Evolutionary conservation across 495 filamentous ascomycete genomes (phyloP), one percentile per base, ranked within the genome.

Genomic region (Talaromyces thailandensis): DNA sequence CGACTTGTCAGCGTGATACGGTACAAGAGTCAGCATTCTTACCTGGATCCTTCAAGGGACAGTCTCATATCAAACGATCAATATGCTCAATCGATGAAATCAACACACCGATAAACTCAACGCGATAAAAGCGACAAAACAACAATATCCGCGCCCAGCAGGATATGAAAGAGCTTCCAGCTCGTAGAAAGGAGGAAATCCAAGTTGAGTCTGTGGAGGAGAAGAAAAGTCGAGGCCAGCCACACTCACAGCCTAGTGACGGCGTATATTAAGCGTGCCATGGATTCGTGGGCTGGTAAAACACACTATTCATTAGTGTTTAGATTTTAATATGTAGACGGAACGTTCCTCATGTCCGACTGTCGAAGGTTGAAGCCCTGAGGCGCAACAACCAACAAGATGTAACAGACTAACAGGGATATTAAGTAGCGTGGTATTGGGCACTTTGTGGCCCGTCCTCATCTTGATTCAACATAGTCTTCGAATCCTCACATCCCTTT

Each of bases 61-160:
- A 25, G 28, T 57, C n/a, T 57, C 55, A 57, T 57, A 8, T 57
- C 55, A 31, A 35, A 35, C 55, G 29, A 57, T 31, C 16, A 12
- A 35, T 57, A 31, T 35, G 14, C 11, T 11, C 9, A 8, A 16
- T 21, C 55, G 12, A 5, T 35, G 55, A 57, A 57, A 7, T 55
- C 51, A 57, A 23, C 29, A 23, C 29, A 57, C 26, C 29, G 29
- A 55, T n/a, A 21, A 57, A 35, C 12, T 31, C 11, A 31, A 16
- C 26, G 25, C 55, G 23, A 56, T 24, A 32, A 56, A 3, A 2
- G 23, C 29, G 8, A 35, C 26, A 32, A 32, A 28, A 51, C 23
- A 21, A 24, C 52, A 57, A 57, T 23, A 57, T 57, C 55, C 29
- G 55, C 55, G 29, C 25, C 52, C 29, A 57, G 55, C 55, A 57